Conservation (phyloP, 139 green algal genomes). For the Chlamydomonas incerta region DNA sequence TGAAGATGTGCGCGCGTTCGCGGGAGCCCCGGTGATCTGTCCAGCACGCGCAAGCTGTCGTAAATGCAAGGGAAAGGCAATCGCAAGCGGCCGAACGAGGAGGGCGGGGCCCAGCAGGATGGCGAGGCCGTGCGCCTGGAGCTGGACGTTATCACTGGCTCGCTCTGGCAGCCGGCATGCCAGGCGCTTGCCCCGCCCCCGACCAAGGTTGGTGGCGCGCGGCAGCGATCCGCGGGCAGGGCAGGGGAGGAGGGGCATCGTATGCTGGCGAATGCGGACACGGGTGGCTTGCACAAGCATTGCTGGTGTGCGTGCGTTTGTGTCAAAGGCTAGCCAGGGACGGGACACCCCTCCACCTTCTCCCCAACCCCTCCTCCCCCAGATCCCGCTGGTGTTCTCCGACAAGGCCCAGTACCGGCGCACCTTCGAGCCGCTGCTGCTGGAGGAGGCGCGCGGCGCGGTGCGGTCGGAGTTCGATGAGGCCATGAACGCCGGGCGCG, state of each 20-base stretch:
- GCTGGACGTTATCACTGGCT: slow-evolving; percentile 62
- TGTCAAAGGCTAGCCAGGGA: too few species aligned
- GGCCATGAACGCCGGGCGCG: slow-evolving; percentile 32
- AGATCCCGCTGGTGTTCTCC: slow-evolving; percentile 52
- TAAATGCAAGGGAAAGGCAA: background rate
- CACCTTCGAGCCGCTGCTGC: slow-evolving; percentile 83
- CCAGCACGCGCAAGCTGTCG: background rate
- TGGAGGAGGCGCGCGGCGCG: slow-evolving; percentile 81
- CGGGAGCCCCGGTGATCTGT: too few species aligned
- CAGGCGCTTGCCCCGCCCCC: slow-evolving; percentile 51
- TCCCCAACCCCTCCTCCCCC: background rate
- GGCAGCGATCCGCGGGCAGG: too few species aligned
- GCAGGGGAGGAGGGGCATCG: too few species aligned
- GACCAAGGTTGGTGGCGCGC: slow-evolving; percentile 15
- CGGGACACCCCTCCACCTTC: background rate
- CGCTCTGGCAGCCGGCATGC: slow-evolving; percentile 69
- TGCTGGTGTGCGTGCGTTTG: too few species aligned
- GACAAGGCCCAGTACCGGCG: slow-evolving; percentile 70
- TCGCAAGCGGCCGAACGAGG: slow-evolving; percentile 1
- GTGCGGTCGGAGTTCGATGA: slow-evolving; percentile 68
- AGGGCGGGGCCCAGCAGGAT: background rate
- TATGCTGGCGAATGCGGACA: too few species aligned
- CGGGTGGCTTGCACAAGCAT: too few species aligned
- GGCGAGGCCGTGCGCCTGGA: slow-evolving; percentile 48
- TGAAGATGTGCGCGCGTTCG: background rate